Evolutionary conservation across 2,329 filamentous ascomycete genomes (phyloP), one percentile per base, ranked within the genome.

Genomic region (Hypoxylon sp.): DNA sequence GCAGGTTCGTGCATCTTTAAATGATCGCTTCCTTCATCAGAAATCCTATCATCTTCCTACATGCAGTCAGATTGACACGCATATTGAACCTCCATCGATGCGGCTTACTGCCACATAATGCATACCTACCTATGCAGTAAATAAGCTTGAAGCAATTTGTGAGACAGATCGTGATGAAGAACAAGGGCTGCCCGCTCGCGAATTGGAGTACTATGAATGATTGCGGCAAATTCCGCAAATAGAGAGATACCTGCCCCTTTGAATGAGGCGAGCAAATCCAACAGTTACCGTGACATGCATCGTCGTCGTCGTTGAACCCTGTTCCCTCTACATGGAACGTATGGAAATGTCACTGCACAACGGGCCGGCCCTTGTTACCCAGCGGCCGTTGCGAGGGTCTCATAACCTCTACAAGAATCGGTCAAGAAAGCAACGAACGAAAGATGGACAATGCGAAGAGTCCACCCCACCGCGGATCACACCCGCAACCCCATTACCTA

Each of bases 331-430:
- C 35, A 39, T 17, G 59, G 46, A 53, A 58, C 53, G 14, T 48
- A 59, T 66, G 50, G 57, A 64, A 64, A 61, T 67, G 42, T 9
- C 29, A 67, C 60, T 67, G 44, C 67, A 65, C 64, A 59, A 66
- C 66, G 66, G 69, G 59, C 58, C 65, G 69, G 50, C 54, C 69
- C 69, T 70, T 63, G 42, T 33, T 67, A 59, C 50, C 51, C 57
- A 60, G 52, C 46, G 22, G 31, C 51, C 35, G 51, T 44, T 24
- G 31, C 37, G 44, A 51, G 48, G 48, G 66, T 54, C 48, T 57
- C 44, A 19, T 55, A 46, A 67, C 39, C 39, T 44, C 17, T 11
- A 59, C 55, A 66, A 69, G 60, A 63, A 59, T 71, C 69, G 69
- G 69, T 71, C 69, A 57, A 71, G 39, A 59, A 59, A 52, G 42